phyloP scores from a whole-genome alignment of 768 basidiomycete genomes.

The Paxillus ammoniavirescens region DNA sequence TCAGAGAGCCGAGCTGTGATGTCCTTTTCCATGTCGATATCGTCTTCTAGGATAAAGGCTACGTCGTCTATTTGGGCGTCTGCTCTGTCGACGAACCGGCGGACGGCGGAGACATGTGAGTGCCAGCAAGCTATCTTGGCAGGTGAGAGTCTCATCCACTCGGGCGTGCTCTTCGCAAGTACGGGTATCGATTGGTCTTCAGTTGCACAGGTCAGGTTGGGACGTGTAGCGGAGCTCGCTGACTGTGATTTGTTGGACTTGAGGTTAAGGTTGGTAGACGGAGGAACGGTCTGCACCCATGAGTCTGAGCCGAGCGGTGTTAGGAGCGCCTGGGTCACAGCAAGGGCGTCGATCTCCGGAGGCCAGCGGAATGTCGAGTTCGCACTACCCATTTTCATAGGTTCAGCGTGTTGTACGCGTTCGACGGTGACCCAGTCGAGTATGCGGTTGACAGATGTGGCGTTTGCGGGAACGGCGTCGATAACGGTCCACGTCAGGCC shows the following conservation, averaged over 20 bases:
- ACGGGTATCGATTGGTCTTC: conserved; percentile 37
- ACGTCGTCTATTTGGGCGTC: conserved; percentile 30
- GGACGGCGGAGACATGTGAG: conserved; percentile 59
- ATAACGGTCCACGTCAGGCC: conserved; percentile 53
- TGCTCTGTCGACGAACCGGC: conserved; percentile 36
- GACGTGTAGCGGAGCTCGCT: conserved; percentile 14
- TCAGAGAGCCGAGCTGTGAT: conserved; percentile 39
- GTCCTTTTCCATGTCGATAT: conserved; percentile 74
- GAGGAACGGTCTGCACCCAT: conserved; percentile 12
- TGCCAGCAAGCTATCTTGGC: conserved; percentile 71
- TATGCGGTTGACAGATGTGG: conserved; percentile 40
- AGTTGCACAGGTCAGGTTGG: conserved; percentile 42
- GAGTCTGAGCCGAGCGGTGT: conserved; percentile 19
- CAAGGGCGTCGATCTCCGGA: conserved; percentile 31
- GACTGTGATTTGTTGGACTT: neutral
- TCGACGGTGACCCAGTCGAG: conserved; percentile 40
- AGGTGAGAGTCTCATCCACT: conserved; percentile 52
- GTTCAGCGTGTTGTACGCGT: conserved; percentile 22
- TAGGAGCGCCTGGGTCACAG: conserved; percentile 9
- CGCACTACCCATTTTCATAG: neutral
- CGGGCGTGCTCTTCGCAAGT: conserved; percentile 38
- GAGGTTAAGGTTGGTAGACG: neutral
- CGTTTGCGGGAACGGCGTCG: conserved; percentile 44
- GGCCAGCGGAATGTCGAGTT: conserved; percentile 39
- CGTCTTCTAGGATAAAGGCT: conserved; percentile 70